Percentiles rank a stretch among this genome's conserved stretches.
Evolutionary conservation across 768 basidiomycete genomes (phyloP).

Genomic region (Rhizopogon rudus): DNA sequence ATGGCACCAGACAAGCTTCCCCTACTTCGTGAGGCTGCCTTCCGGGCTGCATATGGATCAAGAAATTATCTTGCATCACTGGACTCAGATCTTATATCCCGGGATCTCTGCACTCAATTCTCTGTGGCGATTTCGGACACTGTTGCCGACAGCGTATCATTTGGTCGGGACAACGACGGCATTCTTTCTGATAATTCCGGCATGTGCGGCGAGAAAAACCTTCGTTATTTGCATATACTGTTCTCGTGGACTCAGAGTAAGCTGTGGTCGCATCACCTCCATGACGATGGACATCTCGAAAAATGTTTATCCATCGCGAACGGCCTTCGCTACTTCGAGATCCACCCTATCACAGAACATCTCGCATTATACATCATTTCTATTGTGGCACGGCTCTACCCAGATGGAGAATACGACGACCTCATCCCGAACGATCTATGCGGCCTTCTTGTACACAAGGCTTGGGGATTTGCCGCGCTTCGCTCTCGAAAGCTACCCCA

Average conservation of each 20-base stretch:
- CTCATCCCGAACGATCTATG: slow-evolving; percentile 1
- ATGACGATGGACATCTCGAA: slow-evolving; percentile 2
- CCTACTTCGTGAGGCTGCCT: slow-evolving; percentile 4
- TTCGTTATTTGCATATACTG: slow-evolving; percentile 6
- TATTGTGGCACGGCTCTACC: not conserved
- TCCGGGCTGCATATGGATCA: not conserved
- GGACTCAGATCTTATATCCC: not conserved
- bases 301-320: slow-evolving; percentile 1
- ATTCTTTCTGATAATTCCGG: not conserved
- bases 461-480: slow-evolving; percentile 3
- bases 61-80: slow-evolving; percentile 2
- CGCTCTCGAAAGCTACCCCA: not conserved
- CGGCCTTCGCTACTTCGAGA: not conserved
- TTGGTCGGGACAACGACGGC: not conserved
- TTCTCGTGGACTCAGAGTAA: not conserved
- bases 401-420: not conserved
- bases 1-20: slow-evolving; percentile 1
- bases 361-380: slow-evolving; percentile 5
- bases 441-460: slow-evolving; percentile 3
- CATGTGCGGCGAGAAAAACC: slow-evolving; percentile 1
- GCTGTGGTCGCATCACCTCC: slow-evolving; percentile 2
- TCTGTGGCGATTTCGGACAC: not conserved
- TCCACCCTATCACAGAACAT: slow-evolving; percentile 5
- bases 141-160: not conserved
- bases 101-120: not conserved